Base-by-base conservation (phyloP, 2,329 filamentous ascomycete species). In the Paraconiothyrium sp. region DNA sequence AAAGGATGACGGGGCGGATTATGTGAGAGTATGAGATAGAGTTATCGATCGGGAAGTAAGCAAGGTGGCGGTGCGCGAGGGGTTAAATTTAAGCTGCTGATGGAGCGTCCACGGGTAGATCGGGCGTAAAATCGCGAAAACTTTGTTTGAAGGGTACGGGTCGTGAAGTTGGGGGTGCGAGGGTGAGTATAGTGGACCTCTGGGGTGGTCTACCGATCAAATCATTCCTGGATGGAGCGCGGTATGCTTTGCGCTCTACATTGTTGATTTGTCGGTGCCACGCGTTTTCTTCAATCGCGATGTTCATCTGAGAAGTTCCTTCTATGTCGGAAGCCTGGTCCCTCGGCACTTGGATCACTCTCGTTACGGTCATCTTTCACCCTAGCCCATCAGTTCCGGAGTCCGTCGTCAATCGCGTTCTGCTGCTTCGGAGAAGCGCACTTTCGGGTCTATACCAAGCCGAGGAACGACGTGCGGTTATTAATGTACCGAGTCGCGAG, bases 21-120 rank as follows among this genome's bases (percentile, higher is more conserved):
- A 34, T 14, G 34, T 52, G 34, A 39, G 49, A 24, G 49, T 39
- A 41, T 27, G 34, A 52, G 3, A 39, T 41, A 39, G n/a, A 39
- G 51, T 54, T 54, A 32, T 54, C 51, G 51, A 44, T 22, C 16
- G 39, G 20, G 20, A 20, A 20, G 20, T 20, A 20, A 20, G 20
- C 20, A 20, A 1, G 5, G 50, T 22, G 50, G 50, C 37, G 50
- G 50, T 37, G 37, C 50, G 27, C 27, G 2, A 30, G 50, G 2
- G 50, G n/a, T n/a, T 27, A 34, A 10, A 8, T 49, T 49, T 49
- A 37, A 14, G 35, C 35, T 49, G 30, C 30, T 49, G 47, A n/a
- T 49, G 24, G n/a, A 20, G 20, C 20, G 20, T 20, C 20, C 1
- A 20, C 20, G 27, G 6, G 22, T 34, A 9, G 20, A 30, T 30